Base-by-base conservation (phyloP, 768 basidiomycete species). In the Rhodosporidiobolus sp. region DNA sequence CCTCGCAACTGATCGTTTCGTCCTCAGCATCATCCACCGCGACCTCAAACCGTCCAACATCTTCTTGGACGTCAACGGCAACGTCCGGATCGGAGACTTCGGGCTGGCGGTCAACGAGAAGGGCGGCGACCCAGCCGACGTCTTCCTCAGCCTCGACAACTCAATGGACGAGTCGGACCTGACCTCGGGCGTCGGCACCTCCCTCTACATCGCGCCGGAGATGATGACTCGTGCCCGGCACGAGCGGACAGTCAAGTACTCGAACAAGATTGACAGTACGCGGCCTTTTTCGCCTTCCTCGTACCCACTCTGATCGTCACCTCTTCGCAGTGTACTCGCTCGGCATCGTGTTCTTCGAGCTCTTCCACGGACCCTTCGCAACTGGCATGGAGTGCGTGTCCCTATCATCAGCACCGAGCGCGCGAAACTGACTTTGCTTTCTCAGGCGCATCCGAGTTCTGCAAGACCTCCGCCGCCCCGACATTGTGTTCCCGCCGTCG, bases 381-480 rank as follows among this genome's bases (percentile, higher is more conserved):
- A 79, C 78, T 0, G 75, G 77, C 24, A 80, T 80, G 80, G 80
- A 80, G 69, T 75, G 80, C 0, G 75, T 78, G 6, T 66, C 64
- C 35, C 24, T 22, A 5, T 6, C n/a, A n/a, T n/a, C n/a, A n/a
- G n/a, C n/a, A n/a, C n/a, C n/a, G n/a, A n/a, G n/a, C n/a, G n/a
- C n/a, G n/a, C n/a, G n/a, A n/a, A n/a, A n/a, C n/a, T n/a, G n/a
- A n/a, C n/a, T n/a, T n/a, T n/a, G n/a, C n/a, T n/a, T n/a, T n/a
- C n/a, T n/a, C 20, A 11, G 4, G 7, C 20, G 16, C 34, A 28
- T 45, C 11, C 69, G 76, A 49, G 74, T 79, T n/a, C 45, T 80
- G n/a, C 77, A 76, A 35, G 76, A 75, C 8, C 70, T 80, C 5
- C 72, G 80, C 14, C 66, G 59, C 2, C 80, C 80, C 3, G 67